phyloP scores from a whole-genome alignment of 2,329 filamentous ascomycete genomes.

The Xylariaceae sp. region DNA sequence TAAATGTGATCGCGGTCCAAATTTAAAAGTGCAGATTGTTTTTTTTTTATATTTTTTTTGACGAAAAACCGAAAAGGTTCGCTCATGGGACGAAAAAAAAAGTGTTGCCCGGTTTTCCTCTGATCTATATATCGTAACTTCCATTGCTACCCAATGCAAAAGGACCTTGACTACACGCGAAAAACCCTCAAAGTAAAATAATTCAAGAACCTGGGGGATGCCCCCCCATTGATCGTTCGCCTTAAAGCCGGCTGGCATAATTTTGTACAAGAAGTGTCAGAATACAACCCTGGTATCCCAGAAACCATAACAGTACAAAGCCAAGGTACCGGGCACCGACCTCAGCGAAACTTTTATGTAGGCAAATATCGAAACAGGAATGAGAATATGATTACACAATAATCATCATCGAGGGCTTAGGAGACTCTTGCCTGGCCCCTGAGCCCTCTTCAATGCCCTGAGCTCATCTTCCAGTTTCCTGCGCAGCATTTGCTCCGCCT shows the following conservation, averaged over 20 bases:
- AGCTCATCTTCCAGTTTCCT: slow-evolving; percentile 33
- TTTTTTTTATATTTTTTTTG: no score
- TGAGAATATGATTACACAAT: slow-evolving; percentile 6
- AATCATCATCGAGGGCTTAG: slow-evolving; percentile 20
- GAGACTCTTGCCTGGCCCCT: slow-evolving; percentile 28
- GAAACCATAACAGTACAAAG: slow-evolving; percentile 13
- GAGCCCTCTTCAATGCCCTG: slow-evolving; percentile 27
- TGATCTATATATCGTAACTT: slow-evolving; percentile 11
- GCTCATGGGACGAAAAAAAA: not conserved
- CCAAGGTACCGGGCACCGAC: not conserved
- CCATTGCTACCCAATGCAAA: slow-evolving; percentile 4
- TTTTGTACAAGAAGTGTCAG: slow-evolving; percentile 12
- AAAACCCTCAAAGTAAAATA: slow-evolving; percentile 1
- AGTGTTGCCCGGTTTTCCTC: not conserved
- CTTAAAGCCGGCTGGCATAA: slow-evolving; percentile 13
- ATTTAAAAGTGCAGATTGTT: not conserved
- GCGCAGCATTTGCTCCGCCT: slow-evolving; percentile 31
- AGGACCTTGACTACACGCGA: slow-evolving; percentile 9
- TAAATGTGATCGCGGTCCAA: not conserved
- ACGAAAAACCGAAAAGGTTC: not conserved
- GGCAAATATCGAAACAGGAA: slow-evolving; percentile 8
- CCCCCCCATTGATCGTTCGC: slow-evolving; percentile 15
- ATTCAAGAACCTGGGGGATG: slow-evolving; percentile 11
- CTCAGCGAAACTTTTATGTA: slow-evolving; percentile 1
- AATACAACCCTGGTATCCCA: slow-evolving; percentile 13